Conservation (phyloP, 2,329 filamentous ascomycete genomes). For the Aureobasidium sp. region DNA sequence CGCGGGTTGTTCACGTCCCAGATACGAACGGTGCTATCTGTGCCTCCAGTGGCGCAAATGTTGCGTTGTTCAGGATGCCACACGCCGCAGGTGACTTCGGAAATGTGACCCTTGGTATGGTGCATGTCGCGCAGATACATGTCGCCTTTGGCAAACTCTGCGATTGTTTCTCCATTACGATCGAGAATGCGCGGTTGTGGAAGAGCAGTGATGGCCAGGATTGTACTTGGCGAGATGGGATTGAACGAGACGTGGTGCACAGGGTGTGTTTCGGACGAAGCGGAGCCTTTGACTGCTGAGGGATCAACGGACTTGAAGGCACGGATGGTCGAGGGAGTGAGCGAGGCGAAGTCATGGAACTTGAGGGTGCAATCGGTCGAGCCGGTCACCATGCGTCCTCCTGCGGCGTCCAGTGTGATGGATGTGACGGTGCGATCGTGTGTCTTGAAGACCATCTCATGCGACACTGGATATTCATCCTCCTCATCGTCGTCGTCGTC, state of each 20-base stretch:
- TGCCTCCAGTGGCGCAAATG: conserved; percentile 80
- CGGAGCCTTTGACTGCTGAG: conserved; percentile 60
- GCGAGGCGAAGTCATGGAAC: conserved; percentile 88
- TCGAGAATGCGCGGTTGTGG: conserved; percentile 85
- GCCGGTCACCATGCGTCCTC: conserved; percentile 78
- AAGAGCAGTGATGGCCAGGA: conserved; percentile 82
- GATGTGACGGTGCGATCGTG: conserved; percentile 84
- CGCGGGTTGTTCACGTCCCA: conserved; percentile 94
- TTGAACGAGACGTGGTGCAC: conserved; percentile 85
- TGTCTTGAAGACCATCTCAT: conserved; percentile 87
- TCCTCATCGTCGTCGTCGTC: conserved; percentile 62
- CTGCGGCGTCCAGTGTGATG: conserved; percentile 75
- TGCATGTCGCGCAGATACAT: conserved; percentile 98
- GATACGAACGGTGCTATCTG: conserved; percentile 90
- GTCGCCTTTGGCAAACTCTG: conserved; percentile 92
- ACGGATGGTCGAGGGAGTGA: conserved; percentile 89
- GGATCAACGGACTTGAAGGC: conserved; percentile 92
- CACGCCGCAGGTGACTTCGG: conserved; percentile 78
- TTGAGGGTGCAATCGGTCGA: conserved; percentile 89
- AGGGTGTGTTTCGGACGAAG: conserved; percentile 73
- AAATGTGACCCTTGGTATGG: conserved; percentile 94
- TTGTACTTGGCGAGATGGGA: conserved; percentile 66
- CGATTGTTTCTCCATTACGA: conserved; percentile 77
- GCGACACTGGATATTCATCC: conserved; percentile 85
- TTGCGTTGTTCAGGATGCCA: conserved; percentile 89